Evolutionary conservation across 495 filamentous ascomycete genomes (phyloP), one percentile per base, ranked within the genome.

Genomic region (Geoglossum glabrum): DNA sequence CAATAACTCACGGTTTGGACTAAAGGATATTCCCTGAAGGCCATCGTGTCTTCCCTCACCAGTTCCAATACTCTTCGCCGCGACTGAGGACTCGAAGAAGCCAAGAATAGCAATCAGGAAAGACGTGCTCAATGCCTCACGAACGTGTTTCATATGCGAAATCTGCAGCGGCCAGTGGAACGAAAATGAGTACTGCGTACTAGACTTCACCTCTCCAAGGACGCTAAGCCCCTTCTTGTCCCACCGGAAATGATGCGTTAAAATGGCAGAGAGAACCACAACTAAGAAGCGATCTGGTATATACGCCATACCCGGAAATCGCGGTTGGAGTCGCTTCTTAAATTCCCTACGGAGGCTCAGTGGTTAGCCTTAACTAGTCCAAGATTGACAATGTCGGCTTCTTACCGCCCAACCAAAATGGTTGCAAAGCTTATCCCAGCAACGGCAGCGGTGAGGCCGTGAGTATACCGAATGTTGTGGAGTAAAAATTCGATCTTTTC

Each of bases 1-100:
- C 11, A 97, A 85, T 61, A 99, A 81, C 66, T 99, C 92, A 23
- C 92, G 79, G 64, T 99, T 99, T 0, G 92, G 80, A 65, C 87
- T 95, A 50, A 97, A 74, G 33, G 81, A 72, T 64, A 93, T 84
- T 27, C 80, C 84, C 58, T 85, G 77, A 46, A 89, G 74, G 33
- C 81, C 81, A 62, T 79, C 75, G 10, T 67, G 64, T 19, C 71
- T 68, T 21, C 74, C 72, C 50, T 82, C 80, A 17, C 68, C 70
- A 10, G 73, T 75, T 8, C 83, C 85, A 1, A 99, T 70, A 58
- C 83, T 86, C 69, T 97, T 97, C 31, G 92, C 93, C 0, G 92
- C 92, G n/a, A 99, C 88, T 0, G 89, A 94, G 27, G 87, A 94
- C 72, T 99, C 92, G 63, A 99, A 99, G 74, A 99, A 99, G 21